A percentile compares a stretch with the other conserved stretches of the same genome.
Evolutionary conservation across 257 asterid species (phyloP).

Genomic region (Jacaranda copaia): DNA sequence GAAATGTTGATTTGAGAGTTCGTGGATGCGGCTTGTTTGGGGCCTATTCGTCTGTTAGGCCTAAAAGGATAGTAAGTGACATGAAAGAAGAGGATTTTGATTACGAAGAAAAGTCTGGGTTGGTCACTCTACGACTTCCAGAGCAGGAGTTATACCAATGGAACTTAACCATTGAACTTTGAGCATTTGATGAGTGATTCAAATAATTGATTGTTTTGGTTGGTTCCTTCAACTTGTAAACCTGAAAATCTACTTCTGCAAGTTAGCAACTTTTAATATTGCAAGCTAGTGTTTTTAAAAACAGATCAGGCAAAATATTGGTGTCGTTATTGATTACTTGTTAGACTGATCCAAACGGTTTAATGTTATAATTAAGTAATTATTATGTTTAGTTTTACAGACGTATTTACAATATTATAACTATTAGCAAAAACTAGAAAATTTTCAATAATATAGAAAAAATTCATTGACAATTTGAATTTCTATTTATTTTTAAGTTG

Average conservation of each 20-base stretch:
- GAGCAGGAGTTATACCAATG: constrained; percentile 59
- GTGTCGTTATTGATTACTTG: no score
- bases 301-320: no score
- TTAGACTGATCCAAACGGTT: no score
- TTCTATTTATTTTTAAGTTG: no score
- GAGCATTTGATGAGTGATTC: constrained; percentile 12
- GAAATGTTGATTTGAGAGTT: constrained; percentile 48
- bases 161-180: constrained; percentile 57
- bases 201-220: background rate
- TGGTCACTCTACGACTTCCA: constrained; percentile 50
- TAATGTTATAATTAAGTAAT: no score
- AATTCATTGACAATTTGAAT: no score
- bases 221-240: constrained; percentile 9
- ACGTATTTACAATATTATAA: no score
- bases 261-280: background rate
- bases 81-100: constrained; percentile 44
- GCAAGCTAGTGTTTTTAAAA: no score
- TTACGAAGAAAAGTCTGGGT: constrained; percentile 56
- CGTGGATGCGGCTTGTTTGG: constrained; percentile 75
- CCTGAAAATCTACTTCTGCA: background rate
- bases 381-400: no score
- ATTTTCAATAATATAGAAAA: no score
- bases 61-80: constrained; percentile 54
- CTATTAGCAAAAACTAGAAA: no score
- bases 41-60: constrained; percentile 69